Conservation (phyloP, 2,329 filamentous ascomycete species). For the Trichoderma afroharzianum region DNA sequence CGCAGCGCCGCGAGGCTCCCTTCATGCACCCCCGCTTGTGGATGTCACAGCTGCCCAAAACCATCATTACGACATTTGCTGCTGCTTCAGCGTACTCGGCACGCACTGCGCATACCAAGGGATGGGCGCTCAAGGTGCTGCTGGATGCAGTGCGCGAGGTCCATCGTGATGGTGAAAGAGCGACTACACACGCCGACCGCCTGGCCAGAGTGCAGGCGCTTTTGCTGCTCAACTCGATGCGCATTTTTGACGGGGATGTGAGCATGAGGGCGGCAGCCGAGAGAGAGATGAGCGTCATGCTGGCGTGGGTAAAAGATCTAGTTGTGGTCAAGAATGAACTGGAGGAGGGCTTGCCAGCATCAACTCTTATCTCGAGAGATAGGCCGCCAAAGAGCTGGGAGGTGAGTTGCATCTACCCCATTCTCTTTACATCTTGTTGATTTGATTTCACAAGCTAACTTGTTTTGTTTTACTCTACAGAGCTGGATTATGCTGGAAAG, state of each 20-base stretch:
- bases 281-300: conserved; percentile 34
- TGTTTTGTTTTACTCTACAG: conserved; percentile 19
- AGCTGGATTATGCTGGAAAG: conserved; percentile 43
- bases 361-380: conserved; percentile 25
- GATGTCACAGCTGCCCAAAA: conserved; percentile 35
- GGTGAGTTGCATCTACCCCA: conserved; percentile 24
- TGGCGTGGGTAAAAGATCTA: conserved; percentile 38
- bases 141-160: conserved; percentile 37
- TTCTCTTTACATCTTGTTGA: too few relatives aligned
- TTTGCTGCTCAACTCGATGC: conserved; percentile 39
- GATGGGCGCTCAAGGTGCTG: conserved; percentile 39
- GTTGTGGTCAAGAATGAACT: conserved; percentile 33
- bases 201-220: conserved; percentile 43
- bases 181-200: conserved; percentile 34
- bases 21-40: conserved; percentile 45
- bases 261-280: conserved; percentile 39
- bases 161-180: conserved; percentile 33
- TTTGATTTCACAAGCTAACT: neutral
- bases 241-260: conserved; percentile 44
- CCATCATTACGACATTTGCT: conserved; percentile 40
- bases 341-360: conserved; percentile 26
- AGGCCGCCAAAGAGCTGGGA: conserved; percentile 42
- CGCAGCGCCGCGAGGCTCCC: conserved; percentile 35
- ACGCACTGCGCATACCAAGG: conserved; percentile 36
- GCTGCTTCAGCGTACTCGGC: conserved; percentile 38